Evolutionary conservation across 2,329 filamentous ascomycete species (phyloP).

Genomic region (Xylariomycetidae sp.): DNA sequence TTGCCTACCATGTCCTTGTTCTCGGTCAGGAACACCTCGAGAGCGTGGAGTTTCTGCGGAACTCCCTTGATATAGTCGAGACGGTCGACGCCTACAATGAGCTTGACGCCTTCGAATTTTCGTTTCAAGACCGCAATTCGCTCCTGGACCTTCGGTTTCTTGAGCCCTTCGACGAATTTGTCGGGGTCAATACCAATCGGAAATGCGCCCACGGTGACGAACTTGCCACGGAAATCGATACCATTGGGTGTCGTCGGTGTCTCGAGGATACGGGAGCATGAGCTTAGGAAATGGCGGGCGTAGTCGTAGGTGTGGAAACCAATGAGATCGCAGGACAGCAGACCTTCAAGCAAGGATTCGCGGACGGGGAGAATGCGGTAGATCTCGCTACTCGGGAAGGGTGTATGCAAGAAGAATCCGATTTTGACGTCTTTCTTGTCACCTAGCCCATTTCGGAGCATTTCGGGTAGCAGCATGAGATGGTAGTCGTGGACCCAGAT

Average conservation of each 20-base stretch:
- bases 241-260: conserved; percentile 84
- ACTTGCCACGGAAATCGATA: conserved; percentile 83
- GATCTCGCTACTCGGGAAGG: conserved; percentile 94
- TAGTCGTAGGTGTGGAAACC: conserved; percentile 99
- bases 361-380: conserved; percentile 93
- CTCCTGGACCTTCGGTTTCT: conserved; percentile 80
- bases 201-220: conserved; percentile 89
- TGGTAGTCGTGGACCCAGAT: conserved; percentile 99
- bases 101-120: conserved; percentile 93
- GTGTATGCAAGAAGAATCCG: conserved; percentile 96
- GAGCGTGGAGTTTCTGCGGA: conserved; percentile 91
- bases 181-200: conserved; percentile 97
- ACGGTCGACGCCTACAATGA: conserved; percentile 94
- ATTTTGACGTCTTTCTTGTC: conserved; percentile 87
- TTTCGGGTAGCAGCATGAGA: conserved; percentile 90
- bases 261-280: conserved; percentile 87
- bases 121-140: conserved; percentile 79
- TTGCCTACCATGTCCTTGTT: conserved; percentile 98
- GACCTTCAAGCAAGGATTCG: conserved; percentile 79
- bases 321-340: conserved; percentile 90
- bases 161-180: conserved; percentile 85
- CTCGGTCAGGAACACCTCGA: conserved; percentile 94
- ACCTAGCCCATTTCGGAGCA: conserved; percentile 88
- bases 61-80: conserved; percentile 99
- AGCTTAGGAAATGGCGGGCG: conserved; percentile 94